phyloP scores from a whole-genome alignment of 768 basidiomycete species.

The Leucogyrophana mollusca region DNA sequence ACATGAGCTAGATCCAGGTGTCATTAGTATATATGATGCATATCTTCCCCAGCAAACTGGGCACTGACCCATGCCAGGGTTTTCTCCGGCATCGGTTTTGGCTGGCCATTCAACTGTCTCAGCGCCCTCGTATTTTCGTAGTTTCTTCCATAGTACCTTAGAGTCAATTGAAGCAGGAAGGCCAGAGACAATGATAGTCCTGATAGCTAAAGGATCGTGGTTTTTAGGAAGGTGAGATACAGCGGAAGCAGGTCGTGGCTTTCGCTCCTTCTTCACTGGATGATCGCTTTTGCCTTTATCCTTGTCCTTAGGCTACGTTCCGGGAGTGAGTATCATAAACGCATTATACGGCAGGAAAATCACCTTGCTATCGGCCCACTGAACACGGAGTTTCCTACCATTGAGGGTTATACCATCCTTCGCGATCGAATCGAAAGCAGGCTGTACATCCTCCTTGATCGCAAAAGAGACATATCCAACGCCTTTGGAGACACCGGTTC shows the following conservation, averaged over 20 bases:
- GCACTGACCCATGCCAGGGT: slow-evolving; percentile 47
- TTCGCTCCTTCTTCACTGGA: slow-evolving; percentile 36
- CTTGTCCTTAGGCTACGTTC: slow-evolving; percentile 43
- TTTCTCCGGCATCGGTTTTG: slow-evolving; percentile 43
- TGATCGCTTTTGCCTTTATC: slow-evolving; percentile 29
- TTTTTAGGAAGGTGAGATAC: slow-evolving; percentile 32
- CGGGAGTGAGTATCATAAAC: background rate
- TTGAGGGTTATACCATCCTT: slow-evolving; percentile 65
- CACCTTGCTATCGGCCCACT: slow-evolving; percentile 84
- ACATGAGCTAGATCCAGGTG: slow-evolving; percentile 55
- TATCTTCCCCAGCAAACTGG: background rate
- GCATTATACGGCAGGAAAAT: slow-evolving; percentile 5
- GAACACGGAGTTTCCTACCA: slow-evolving; percentile 67
- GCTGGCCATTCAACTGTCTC: slow-evolving; percentile 74
- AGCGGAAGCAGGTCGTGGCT: slow-evolving; percentile 35
- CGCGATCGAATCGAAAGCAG: slow-evolving; percentile 62
- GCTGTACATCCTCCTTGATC: slow-evolving; percentile 82
- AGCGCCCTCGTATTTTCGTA: slow-evolving; percentile 76
- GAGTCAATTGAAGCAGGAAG: slow-evolving; percentile 61
- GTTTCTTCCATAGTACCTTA: slow-evolving; percentile 79
- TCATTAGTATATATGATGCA: background rate
- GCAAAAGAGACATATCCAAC: slow-evolving; percentile 97
- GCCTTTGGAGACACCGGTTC: slow-evolving; percentile 79
- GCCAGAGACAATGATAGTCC: slow-evolving; percentile 79
- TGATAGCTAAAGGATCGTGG: slow-evolving; percentile 78